Evolutionary conservation across 495 filamentous ascomycete genomes (phyloP), one percentile per base, ranked within the genome.

Genomic region (Pseudomonodictys pantanalensis): DNA sequence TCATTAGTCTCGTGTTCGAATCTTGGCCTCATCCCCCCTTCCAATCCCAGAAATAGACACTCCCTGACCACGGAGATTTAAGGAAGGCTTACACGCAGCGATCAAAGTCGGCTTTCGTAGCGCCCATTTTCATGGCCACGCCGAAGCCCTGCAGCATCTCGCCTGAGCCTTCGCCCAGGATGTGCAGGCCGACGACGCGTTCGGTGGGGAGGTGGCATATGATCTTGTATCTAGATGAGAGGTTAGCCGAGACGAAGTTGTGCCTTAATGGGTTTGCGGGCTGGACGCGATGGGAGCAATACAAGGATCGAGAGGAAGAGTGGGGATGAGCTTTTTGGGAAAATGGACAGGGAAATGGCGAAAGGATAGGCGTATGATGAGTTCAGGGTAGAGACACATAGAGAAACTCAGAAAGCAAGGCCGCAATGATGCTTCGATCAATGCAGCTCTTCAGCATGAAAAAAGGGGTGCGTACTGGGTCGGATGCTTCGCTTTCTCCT

Each of bases 111-210:
- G 63, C 54, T 50, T 67, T 69, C 0, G 64, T 69, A n/a, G 67
- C 67, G 28, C 64, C 67, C 64, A 69, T 67, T 43, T 69, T 67
- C 11, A 65, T 54, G 12, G 67, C 64, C 2, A 69, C 66, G 20
- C 63, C 58, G 23, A 66, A 67, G 20, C 59, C 59, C 29, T 69
- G 64, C 12, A 69, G 55, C 52, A 69, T 69, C 43, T 67, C 67
- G 15, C 54, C 77, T 25, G 78, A 77, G 2, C 78, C 79, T 5
- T 76, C 69, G 32, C 82, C 82, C 23, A 85, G 60, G 30, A 85
- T 81, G 64, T 84, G 81, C 64, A 85, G 59, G 18, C 82, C 82
- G 15, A 84, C 81, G 43, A 83, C 74, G 71, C 80, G 83, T 71
- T 84, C 80, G 49, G 82, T 76, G 15, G 75, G 75, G 2, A 81